Conservation (phyloP, 2,329 filamentous ascomycete genomes). For the Colletotrichum destructivum region DNA sequence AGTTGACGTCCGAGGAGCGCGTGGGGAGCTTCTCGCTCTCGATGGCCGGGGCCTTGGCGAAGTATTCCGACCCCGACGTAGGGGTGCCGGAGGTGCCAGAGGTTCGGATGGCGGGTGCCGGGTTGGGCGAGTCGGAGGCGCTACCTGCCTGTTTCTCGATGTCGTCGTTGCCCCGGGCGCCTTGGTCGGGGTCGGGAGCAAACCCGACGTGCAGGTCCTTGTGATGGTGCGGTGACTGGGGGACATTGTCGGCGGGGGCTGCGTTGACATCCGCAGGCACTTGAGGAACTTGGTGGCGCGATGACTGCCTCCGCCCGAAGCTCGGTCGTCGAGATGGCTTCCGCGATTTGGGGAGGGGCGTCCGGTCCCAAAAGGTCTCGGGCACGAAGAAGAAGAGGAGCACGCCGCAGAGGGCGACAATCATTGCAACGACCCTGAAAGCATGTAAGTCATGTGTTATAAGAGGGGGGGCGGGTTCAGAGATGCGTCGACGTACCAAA, state of each 20-base stretch:
- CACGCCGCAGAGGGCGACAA: conserved; percentile 79
- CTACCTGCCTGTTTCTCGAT: neutral
- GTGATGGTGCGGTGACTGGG: conserved; percentile 42
- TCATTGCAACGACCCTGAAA: conserved; percentile 82
- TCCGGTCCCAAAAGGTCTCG: conserved; percentile 95
- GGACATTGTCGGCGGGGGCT: neutral
- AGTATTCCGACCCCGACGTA: conserved; percentile 44
- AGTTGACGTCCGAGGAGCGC: conserved; percentile 53
- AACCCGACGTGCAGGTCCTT: conserved; percentile 53
- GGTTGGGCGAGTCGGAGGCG: neutral
- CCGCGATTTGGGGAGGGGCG: conserved; percentile 66
- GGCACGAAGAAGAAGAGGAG: conserved; percentile 92
- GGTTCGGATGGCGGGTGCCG: neutral
- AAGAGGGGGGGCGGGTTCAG: too few species aligned
- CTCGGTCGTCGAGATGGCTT: conserved; percentile 58
- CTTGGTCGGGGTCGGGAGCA: conserved; percentile 42
- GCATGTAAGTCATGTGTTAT: conserved; percentile 43
- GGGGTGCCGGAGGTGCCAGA: conserved; percentile 41
- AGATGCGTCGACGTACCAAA: conserved; percentile 71
- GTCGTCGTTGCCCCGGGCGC: neutral
- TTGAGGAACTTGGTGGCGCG: conserved; percentile 43
- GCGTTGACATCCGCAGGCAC: neutral
- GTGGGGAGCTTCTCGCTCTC: conserved; percentile 59
- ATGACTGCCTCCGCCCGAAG: conserved; percentile 65
- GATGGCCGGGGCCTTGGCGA: conserved; percentile 50